Base-by-base conservation (phyloP, 495 filamentous ascomycete genomes). In the Penicillium angulare region DNA sequence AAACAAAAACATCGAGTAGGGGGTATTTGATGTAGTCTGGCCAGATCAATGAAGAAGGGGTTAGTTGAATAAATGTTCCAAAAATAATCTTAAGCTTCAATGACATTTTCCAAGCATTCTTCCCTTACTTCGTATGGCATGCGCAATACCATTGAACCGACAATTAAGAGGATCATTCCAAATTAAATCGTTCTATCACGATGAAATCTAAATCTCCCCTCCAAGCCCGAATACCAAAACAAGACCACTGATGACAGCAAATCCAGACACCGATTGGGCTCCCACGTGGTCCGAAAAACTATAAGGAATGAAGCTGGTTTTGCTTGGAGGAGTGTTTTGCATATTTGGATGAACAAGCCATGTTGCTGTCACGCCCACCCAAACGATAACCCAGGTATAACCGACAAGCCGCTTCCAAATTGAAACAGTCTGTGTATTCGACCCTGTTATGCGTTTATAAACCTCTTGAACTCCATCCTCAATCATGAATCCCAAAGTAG, bases 391-490 rank as follows among this genome's bases (percentile, higher is more conserved):
- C 59, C 59, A 62, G 8, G 46, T 10, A 46, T 44, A 45, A 3
- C 59, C 55, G 21, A 62, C 15, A 27, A 41, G 12, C 12, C 33
- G 51, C 40, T 62, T 50, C 55, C 55, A 59, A 0, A 18, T 22
- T 1, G 13, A 1, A 26, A n/a, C 9, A 3, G 42, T 35, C 0
- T 22, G 20, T n/a, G 3, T 24, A 0, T 29, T 16, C 0, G 43
- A 39, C 23, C 21, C 20, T 16, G 27, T 47, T 1, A 18, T 43
- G 4, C 17, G 27, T 3, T 59, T 55, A 47, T 53, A 64, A 2
- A 61, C 13, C 3, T 24, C 40, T 38, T 66, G 58, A 7, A 69
- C 49, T 8, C 49, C 59, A 43, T 69, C 67, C 48, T 76, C 71
- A 2, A 64, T 49, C 40, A 67, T 56, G 10, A 63, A 48, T 7